Evolutionary conservation across 1,139 yeast species (phyloP).

Genomic region (Yamadazyma friedrichii): DNA sequence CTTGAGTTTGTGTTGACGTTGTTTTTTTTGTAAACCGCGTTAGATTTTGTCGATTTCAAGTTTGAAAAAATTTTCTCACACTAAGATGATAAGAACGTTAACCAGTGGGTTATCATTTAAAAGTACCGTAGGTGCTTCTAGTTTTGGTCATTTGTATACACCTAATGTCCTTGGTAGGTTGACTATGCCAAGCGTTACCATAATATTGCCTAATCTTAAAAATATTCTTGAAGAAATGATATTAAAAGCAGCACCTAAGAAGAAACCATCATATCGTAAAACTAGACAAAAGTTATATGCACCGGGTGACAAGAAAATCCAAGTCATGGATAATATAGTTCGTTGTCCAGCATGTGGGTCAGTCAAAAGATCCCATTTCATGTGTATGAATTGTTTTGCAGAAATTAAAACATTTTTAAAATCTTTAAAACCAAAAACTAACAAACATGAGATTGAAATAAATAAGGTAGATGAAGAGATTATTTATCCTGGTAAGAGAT

Average conservation of each 20-base stretch:
- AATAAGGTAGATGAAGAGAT: slow-evolving; percentile 63
- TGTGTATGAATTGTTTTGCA: slow-evolving; percentile 90
- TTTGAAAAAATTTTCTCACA: background rate
- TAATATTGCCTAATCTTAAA: slow-evolving; percentile 6
- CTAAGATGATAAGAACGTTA: too few relatives aligned
- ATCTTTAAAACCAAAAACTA: slow-evolving; percentile 27
- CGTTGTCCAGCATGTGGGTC: slow-evolving; percentile 97
- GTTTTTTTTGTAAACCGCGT: slow-evolving; percentile 20
- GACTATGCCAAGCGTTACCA: background rate
- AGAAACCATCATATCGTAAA: slow-evolving; percentile 83
- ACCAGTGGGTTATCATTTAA: too few relatives aligned
- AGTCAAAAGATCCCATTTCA: slow-evolving; percentile 81
- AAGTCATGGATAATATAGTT: slow-evolving; percentile 71
- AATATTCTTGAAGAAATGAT: slow-evolving; percentile 46
- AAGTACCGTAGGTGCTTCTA: too few relatives aligned
- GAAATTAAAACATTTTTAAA: slow-evolving; percentile 76
- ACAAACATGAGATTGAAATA: slow-evolving; percentile 35
- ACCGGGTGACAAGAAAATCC: slow-evolving; percentile 79
- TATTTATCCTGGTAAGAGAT: slow-evolving; percentile 70
- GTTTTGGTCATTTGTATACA: too few relatives aligned
- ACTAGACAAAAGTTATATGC: slow-evolving; percentile 80
- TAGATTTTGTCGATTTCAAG: background rate
- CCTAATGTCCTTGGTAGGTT: background rate
- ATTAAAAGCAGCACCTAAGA: slow-evolving; percentile 86
- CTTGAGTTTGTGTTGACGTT: slow-evolving; percentile 2